A percentile compares a stretch with the other conserved stretches of the same genome.
Conservation (phyloP, 2,329 filamentous ascomycete species). For the Phaeophleospora eucalypticola region DNA sequence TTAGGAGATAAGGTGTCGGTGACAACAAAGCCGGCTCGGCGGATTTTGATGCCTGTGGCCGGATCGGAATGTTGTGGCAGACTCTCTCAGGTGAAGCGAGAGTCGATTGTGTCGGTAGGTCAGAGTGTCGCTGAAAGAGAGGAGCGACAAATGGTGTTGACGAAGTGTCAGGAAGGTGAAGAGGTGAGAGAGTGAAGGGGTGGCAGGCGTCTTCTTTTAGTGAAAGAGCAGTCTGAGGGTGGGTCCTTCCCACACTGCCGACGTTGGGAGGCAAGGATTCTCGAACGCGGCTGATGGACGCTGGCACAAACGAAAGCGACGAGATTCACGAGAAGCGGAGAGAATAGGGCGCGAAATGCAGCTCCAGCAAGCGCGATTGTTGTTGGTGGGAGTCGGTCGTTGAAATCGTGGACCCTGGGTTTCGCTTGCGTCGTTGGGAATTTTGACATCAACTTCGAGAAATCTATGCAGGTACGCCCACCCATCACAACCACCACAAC, state of each 20-base stretch:
- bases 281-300: too few species aligned
- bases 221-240: neutral
- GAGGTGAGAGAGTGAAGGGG: neutral
- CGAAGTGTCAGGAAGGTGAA: neutral
- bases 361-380: too few species aligned
- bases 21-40: neutral
- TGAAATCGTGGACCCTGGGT: too few species aligned
- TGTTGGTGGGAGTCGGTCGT: too few species aligned
- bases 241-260: neutral
- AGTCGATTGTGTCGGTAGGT: neutral
- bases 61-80: neutral
- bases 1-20: neutral
- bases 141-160: neutral
- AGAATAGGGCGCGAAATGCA: too few species aligned
- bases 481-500: too few species aligned
- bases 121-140: neutral
- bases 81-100: neutral
- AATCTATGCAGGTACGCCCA: too few species aligned
- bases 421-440: too few species aligned
- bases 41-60: neutral
- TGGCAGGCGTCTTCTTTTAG: neutral
- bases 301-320: too few species aligned
- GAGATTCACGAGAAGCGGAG: too few species aligned
- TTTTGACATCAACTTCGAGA: too few species aligned
- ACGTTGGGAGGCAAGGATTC: too few species aligned